Percentiles rank a stretch among this genome's conserved stretches.
Conservation (phyloP, 306 rosid genomes). For the Cucurbita ficifolia region DNA sequence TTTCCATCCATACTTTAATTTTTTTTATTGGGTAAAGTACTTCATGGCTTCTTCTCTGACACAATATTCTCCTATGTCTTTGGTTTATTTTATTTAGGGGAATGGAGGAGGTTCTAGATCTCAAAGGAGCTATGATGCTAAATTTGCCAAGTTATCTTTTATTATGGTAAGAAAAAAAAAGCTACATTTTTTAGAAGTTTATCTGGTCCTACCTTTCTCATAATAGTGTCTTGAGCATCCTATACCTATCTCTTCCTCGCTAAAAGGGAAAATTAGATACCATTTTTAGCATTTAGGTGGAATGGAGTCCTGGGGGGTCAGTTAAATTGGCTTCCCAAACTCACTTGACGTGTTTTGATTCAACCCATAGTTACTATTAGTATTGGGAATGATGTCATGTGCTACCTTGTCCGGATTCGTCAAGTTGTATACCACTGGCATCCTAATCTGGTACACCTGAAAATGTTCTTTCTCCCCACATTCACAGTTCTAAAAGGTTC, state of each 20-base stretch:
- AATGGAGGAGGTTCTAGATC: constrained; percentile 2
- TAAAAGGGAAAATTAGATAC: neutral
- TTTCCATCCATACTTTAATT: neutral
- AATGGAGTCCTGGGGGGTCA: neutral
- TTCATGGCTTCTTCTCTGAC: neutral
- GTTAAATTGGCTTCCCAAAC: neutral
- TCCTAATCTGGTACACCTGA: constrained; percentile 1
- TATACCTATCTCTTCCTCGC: neutral
- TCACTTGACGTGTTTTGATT: neutral
- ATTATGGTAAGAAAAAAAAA: constrained; percentile 3
- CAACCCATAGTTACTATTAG: neutral
- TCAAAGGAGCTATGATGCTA: neutral
- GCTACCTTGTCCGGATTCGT: neutral
- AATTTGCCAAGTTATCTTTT: neutral
- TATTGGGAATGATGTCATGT: neutral
- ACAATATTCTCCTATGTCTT: neutral
- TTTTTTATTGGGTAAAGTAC: neutral
- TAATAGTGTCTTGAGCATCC: neutral
- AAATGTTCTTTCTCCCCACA: neutral
- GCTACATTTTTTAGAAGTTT: neutral
- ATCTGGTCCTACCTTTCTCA: constrained; percentile 1
- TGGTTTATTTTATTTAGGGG: neutral
- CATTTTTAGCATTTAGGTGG: neutral
- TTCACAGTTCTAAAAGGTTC: neutral
- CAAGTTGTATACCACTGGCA: neutral